Base-by-base conservation (phyloP, 108 stramenopile genomes). In the Cyclotella baltica region DNA sequence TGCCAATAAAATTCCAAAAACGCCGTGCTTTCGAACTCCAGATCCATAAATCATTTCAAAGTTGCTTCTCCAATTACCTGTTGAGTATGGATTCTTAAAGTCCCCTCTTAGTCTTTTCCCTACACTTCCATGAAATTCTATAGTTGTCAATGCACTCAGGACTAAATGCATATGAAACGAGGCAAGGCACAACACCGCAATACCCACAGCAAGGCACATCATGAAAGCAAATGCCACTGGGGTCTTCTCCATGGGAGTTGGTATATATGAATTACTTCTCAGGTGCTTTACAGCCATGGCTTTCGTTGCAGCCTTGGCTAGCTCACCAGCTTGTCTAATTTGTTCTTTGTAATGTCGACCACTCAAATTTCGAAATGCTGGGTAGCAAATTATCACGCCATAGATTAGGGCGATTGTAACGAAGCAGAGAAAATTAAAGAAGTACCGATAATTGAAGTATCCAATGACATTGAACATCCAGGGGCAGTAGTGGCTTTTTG, bases 381-480 rank as follows among this genome's bases (percentile, higher is more conserved):
- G 72, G 33, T 67, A 87, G 53, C 77, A 81, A n/a, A 96, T 65
- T 20, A 63, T 31, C 8, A 85, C 62, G 19, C 92, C 96, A 65
- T 96, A 96, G 18, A 85, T 72, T 88, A 94, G 87, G n/a, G 76
- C 92, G 11, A 83, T 63, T 18, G 70, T 75, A 10, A 92, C 90
- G 70, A 83, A 94, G 37, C 89, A 77, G n/a, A 96, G 62, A 72
- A 99, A 99, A 76, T 93, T 96, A 36, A 96, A 75, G 81, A 99
- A 99, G 80, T 97, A 99, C 63, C 98, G 85, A 77, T 99, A 99
- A 72, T 99, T 99, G 78, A 95, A 96, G 75, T 96, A 98, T 38
- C 98, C 99, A 47, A 99, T 88, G 48, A 70, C 71, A 70, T 95
- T 95, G 83, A 95, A 95, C 94, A 93, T 95, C 99, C 98, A 98